phyloP scores from a whole-genome alignment of 2,329 filamentous ascomycete species.

The Endoconidiophora polonica region DNA sequence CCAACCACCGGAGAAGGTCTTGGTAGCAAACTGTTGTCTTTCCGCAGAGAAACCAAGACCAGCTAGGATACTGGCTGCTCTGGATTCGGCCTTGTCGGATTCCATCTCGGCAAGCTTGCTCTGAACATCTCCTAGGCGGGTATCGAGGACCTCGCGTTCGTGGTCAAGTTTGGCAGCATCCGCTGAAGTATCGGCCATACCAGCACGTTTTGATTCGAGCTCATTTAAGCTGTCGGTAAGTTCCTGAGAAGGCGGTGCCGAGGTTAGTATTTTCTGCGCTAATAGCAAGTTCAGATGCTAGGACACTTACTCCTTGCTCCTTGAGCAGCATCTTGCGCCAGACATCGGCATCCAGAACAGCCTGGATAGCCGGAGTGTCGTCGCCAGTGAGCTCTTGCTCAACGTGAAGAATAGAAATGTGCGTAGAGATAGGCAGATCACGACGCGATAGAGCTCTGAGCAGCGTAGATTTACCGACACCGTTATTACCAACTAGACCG shows the following conservation, averaged over 20 bases:
- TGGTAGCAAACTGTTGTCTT: slow-evolving; percentile 81
- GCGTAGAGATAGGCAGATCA: slow-evolving; percentile 87
- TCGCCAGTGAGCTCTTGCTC: slow-evolving; percentile 96
- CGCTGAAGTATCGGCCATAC: slow-evolving; percentile 77
- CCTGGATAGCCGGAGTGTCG: slow-evolving; percentile 86
- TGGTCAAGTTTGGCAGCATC: slow-evolving; percentile 74
- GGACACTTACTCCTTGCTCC: slow-evolving; percentile 57
- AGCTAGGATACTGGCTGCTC: slow-evolving; percentile 88
- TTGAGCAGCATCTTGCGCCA: slow-evolving; percentile 91
- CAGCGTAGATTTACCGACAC: slow-evolving; percentile 95
- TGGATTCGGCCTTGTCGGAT: slow-evolving; percentile 90
- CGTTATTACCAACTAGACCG: slow-evolving; percentile 96
- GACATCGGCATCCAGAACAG: slow-evolving; percentile 90
- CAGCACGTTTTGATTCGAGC: slow-evolving; percentile 60
- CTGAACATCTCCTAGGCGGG: slow-evolving; percentile 81
- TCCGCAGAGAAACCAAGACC: slow-evolving; percentile 93
- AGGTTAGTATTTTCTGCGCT: not conserved
- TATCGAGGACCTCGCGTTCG: slow-evolving; percentile 79
- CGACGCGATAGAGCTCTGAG: slow-evolving; percentile 78
- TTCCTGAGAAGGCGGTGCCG: slow-evolving; percentile 31
- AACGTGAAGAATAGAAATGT: slow-evolving; percentile 97
- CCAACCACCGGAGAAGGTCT: slow-evolving; percentile 99
- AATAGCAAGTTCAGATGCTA: not conserved
- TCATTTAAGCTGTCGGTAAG: slow-evolving; percentile 59
- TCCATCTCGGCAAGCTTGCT: slow-evolving; percentile 94